Evolutionary conservation across 164 flowering plant genomes (phyloP).

Genomic region (Tinospora cordifolia): DNA sequence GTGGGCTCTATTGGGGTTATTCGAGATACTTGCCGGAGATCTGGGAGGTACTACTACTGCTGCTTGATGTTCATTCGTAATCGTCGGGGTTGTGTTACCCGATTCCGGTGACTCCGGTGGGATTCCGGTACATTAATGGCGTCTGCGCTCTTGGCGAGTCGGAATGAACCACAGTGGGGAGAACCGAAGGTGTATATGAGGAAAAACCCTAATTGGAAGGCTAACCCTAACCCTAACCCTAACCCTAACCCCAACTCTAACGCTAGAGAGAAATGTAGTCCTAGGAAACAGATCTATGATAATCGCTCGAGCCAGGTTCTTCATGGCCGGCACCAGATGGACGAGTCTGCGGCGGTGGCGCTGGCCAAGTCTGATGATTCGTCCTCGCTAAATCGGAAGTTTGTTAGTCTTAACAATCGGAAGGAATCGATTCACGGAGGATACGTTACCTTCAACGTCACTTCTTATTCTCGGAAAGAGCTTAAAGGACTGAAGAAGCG

Average conservation of each 20-base stretch:
- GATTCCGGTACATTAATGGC: constrained; percentile 25
- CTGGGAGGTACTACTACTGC: too few species aligned
- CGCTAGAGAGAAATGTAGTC: too few species aligned
- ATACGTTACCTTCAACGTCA: constrained; percentile 34
- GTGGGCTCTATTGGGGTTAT: too few species aligned
- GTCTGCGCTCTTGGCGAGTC: constrained; percentile 30
- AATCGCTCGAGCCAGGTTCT: constrained; percentile 10
- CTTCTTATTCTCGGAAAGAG: constrained; percentile 34
- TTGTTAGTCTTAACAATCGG: too few species aligned
- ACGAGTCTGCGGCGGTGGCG: not conserved
- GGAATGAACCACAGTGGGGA: constrained; percentile 32
- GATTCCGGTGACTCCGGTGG: constrained; percentile 4
- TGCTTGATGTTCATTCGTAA: too few species aligned
- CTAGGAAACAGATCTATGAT: too few species aligned
- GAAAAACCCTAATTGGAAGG: constrained; percentile 24
- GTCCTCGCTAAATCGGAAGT: too few species aligned
- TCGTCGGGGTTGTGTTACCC: not conserved
- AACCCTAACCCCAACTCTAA: constrained; percentile 25
- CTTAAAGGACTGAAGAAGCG: constrained; percentile 45
- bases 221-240: constrained; percentile 19
- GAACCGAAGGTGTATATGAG: constrained; percentile 35
- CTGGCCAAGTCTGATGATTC: constrained; percentile 17
- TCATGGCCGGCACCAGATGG: constrained; percentile 8
- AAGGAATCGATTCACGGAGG: constrained; percentile 1
- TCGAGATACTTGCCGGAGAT: too few species aligned